These are phyloP conservation scores for Pelomyxa schiedti DNA, from an alignment of 78 protist species.

Conservation along the genomic window DNA sequence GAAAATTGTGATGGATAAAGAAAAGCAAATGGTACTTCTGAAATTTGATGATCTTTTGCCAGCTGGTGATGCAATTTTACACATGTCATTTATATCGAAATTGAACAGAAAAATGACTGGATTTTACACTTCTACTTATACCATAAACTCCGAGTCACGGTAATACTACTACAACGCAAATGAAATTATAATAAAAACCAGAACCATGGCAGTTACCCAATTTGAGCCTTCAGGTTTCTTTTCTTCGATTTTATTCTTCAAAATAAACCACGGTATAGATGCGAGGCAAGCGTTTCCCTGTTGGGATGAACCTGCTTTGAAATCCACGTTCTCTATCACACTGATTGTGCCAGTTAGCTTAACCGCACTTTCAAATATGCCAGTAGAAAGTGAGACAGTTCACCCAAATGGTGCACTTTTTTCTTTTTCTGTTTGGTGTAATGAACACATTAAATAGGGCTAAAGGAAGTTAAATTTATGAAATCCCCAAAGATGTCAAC, in stretches of 20 bases:
- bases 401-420: neutral
- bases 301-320: slow-evolving; percentile 60
- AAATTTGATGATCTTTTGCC: no score
- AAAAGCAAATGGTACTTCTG: no score
- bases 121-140: no score
- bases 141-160: no score
- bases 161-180: no score
- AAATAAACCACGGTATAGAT: no score
- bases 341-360: neutral
- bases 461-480: slow-evolving; percentile 4
- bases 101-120: no score
- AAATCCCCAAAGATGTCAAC: slow-evolving; percentile 66
- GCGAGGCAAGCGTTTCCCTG: slow-evolving; percentile 77
- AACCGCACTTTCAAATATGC: slow-evolving; percentile 38
- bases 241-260: neutral
- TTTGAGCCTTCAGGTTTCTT: slow-evolving; percentile 65
- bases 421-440: neutral
- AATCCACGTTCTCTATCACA: slow-evolving; percentile 39
- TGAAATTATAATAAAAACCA: no score
- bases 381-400: neutral
- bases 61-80: no score
- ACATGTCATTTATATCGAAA: no score
- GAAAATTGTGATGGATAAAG: no score
- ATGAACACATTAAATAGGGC: neutral
- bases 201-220: slow-evolving; percentile 64